phyloP scores from a whole-genome alignment of 2,329 filamentous ascomycete genomes.

The Alternaria consortialis region DNA sequence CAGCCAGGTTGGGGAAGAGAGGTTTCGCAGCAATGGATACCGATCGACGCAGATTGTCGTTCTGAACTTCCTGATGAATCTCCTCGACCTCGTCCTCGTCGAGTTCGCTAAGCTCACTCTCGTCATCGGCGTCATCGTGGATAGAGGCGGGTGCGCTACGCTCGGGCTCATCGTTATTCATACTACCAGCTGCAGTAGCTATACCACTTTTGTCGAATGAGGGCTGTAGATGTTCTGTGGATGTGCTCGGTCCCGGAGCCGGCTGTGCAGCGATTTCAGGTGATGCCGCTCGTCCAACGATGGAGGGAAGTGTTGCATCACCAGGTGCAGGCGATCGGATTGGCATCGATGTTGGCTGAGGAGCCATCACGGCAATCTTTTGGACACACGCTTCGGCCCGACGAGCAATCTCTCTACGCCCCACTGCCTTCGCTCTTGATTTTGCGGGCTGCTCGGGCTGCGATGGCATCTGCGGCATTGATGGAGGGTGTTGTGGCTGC shows the following conservation, averaged over 20 bases:
- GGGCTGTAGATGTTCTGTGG: constrained; percentile 25
- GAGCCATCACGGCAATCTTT: constrained; percentile 48
- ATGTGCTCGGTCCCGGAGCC: constrained; percentile 5
- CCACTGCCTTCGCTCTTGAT: constrained; percentile 65
- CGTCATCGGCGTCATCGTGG: constrained; percentile 63
- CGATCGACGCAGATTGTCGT: constrained; percentile 20
- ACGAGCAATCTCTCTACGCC: constrained; percentile 66
- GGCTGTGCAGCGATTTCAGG: constrained; percentile 28
- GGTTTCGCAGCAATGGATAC: constrained; percentile 31
- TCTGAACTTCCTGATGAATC: constrained; percentile 37
- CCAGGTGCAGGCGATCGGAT: constrained; percentile 44
- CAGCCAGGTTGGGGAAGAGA: constrained; percentile 38
- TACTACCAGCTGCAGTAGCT: constrained; percentile 48
- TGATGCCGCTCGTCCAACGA: constrained; percentile 21
- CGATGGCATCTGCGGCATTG: constrained; percentile 23
- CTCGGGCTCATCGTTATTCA: constrained; percentile 43
- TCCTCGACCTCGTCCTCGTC: constrained; percentile 54
- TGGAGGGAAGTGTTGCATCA: constrained; percentile 26
- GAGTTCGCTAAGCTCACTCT: constrained; percentile 64
- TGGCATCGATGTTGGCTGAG: constrained; percentile 40
- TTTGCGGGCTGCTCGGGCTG: constrained; percentile 34
- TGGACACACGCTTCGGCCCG: constrained; percentile 66
- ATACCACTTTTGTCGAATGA: constrained; percentile 48
- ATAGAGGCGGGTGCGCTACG: constrained; percentile 66
- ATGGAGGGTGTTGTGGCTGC: constrained; percentile 25